Conservation (phyloP, 768 basidiomycete species). For the Candolleomyces aberdarensis region DNA sequence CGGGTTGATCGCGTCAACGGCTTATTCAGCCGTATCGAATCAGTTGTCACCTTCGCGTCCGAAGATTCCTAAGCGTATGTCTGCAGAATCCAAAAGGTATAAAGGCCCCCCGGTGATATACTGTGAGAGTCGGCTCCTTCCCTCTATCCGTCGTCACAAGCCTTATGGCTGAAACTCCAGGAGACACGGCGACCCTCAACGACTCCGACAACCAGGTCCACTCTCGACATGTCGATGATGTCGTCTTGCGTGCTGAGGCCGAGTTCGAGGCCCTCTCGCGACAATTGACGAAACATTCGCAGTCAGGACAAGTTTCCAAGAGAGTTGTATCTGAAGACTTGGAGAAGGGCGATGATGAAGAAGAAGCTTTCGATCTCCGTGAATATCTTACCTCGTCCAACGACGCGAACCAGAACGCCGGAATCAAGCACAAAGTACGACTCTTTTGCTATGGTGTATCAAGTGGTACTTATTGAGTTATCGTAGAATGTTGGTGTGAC, state of each 20-base stretch:
- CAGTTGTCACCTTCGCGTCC: too few relatives aligned
- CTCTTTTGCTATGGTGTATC: background rate
- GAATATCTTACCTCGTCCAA: conserved; percentile 68
- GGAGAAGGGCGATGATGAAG: conserved; percentile 34
- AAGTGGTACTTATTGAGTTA: background rate
- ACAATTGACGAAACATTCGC: conserved; percentile 4
- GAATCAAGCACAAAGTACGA: conserved; percentile 61
- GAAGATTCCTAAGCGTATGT: too few relatives aligned
- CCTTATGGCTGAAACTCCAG: conserved; percentile 27
- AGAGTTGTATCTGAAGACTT: conserved; percentile 14
- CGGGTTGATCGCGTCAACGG: too few relatives aligned
- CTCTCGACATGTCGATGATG: conserved; percentile 4
- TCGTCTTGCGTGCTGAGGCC: conserved; percentile 13
- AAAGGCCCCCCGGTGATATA: background rate
- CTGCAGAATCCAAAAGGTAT: background rate
- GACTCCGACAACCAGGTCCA: conserved; percentile 14
- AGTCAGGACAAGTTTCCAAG: conserved; percentile 1
- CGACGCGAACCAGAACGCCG: conserved; percentile 60
- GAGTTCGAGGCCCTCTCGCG: conserved; percentile 23
- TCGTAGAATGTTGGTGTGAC: conserved; percentile 64
- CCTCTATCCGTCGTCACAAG: background rate
- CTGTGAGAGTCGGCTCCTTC: background rate
- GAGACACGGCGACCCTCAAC: conserved; percentile 26
- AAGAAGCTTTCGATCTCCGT: conserved; percentile 54
- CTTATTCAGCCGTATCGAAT: too few relatives aligned